Evolutionary conservation across 2,329 filamentous ascomycete genomes (phyloP).

Genomic region (Hypoxylon sp.): DNA sequence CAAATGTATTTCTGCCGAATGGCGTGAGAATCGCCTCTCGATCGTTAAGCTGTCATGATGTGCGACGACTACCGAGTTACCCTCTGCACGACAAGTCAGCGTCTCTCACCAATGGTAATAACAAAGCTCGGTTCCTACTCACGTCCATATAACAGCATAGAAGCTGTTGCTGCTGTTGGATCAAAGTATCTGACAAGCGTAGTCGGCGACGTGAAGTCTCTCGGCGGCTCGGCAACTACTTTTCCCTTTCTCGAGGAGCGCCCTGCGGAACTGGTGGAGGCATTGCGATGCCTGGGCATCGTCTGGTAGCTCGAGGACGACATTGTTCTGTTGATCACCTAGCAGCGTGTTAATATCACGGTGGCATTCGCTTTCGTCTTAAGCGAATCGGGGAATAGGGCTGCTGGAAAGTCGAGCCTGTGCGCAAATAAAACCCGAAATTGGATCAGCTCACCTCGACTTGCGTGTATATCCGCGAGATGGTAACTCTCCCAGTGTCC

Average conservation of each 20-base stretch:
- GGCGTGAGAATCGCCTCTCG: slow-evolving; percentile 85
- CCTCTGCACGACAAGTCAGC: slow-evolving; percentile 62
- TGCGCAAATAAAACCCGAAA: slow-evolving; percentile 19
- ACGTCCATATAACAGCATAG: slow-evolving; percentile 86
- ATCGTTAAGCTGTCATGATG: slow-evolving; percentile 94
- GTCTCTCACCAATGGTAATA: neutral
- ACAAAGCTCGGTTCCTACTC: slow-evolving; percentile 37
- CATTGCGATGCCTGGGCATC: slow-evolving; percentile 69
- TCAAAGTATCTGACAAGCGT: slow-evolving; percentile 74
- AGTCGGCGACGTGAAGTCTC: slow-evolving; percentile 65
- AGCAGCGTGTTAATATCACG: slow-evolving; percentile 44
- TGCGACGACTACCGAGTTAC: slow-evolving; percentile 83
- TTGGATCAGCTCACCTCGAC: slow-evolving; percentile 49
- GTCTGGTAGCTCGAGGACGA: slow-evolving; percentile 63
- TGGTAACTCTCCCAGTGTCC: slow-evolving; percentile 55
- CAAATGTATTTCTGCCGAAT: slow-evolving; percentile 84
- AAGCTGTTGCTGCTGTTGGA: slow-evolving; percentile 89
- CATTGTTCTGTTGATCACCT: slow-evolving; percentile 64
- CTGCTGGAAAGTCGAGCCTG: slow-evolving; percentile 25
- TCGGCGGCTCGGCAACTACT: slow-evolving; percentile 57
- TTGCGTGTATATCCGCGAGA: slow-evolving; percentile 50
- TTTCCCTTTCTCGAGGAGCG: slow-evolving; percentile 64
- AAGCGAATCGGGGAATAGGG: slow-evolving; percentile 22
- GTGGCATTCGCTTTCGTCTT: slow-evolving; percentile 26
- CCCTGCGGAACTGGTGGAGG: slow-evolving; percentile 67